These are phyloP conservation scores for Penicillium sp. DNA, from an alignment of 2,329 filamentous ascomycete genomes.

Conservation along the genomic window DNA sequence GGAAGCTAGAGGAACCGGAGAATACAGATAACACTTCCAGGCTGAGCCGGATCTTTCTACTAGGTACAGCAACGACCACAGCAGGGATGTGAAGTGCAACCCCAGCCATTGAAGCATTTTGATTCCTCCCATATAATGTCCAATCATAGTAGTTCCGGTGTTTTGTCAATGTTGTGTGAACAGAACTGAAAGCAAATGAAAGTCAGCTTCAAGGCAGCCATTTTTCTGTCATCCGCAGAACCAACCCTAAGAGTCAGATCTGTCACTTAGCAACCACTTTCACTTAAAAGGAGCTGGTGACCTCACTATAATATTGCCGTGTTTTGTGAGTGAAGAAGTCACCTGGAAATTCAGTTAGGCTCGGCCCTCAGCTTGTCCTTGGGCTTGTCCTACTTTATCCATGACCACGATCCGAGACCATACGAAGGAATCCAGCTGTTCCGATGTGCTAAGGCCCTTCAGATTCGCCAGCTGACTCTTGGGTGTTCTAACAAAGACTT, in stretches of 20 bases:
- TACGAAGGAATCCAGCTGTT: conserved; percentile 4
- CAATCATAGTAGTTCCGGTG: neutral
- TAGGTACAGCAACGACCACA: neutral
- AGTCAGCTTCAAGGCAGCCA: neutral
- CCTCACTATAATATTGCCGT: neutral
- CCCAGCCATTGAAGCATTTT: neutral
- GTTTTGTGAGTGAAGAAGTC: conserved; percentile 1
- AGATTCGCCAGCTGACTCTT: neutral
- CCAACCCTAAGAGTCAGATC: neutral
- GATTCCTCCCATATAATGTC: neutral
- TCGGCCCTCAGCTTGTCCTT: conserved; percentile 2
- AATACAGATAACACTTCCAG: neutral
- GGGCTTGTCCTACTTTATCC: conserved; percentile 15
- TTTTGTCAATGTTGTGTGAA: neutral
- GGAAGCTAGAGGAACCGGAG: neutral
- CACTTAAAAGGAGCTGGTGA: neutral
- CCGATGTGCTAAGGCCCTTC: conserved; percentile 12
- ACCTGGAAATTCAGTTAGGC: conserved; percentile 9
- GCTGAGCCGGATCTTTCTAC: neutral
- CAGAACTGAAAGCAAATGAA: neutral
- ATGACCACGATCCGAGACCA: conserved; percentile 8
- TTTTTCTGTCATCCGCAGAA: neutral
- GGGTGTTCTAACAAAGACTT: neutral
- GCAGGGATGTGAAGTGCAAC: neutral
- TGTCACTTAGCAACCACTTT: neutral